Evolutionary conservation across 202 grass and related monocot genomes (phyloP).

Genomic region (Zoysia matrella): DNA sequence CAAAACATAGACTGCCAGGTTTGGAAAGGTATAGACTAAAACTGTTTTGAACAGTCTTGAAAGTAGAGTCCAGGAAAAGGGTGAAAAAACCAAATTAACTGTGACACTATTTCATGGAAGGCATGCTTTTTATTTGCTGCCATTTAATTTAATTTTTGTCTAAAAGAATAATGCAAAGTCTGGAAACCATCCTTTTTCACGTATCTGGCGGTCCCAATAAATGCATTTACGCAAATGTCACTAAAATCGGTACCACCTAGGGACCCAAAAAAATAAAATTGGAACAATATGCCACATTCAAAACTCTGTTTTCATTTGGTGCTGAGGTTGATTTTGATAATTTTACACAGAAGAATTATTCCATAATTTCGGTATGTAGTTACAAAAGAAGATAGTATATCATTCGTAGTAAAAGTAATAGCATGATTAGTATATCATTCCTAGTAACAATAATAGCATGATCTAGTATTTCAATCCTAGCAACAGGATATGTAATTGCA

Average conservation of each 20-base stretch:
- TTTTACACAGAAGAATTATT: background rate
- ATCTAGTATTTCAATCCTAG: background rate
- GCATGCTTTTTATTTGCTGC: background rate
- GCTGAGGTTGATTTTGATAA: background rate
- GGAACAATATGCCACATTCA: background rate
- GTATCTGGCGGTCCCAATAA: background rate
- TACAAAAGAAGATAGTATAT: too few species aligned
- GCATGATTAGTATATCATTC: background rate
- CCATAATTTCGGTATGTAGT: background rate
- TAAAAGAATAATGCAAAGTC: background rate
- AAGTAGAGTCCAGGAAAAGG: background rate
- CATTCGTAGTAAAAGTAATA: too few species aligned
- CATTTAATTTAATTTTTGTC: background rate
- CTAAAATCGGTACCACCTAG: background rate
- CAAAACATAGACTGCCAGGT: background rate
- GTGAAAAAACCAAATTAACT: background rate
- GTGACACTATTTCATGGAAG: background rate
- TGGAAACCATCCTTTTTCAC: background rate
- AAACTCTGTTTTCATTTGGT: conserved; percentile 1
- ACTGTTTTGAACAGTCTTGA: background rate
- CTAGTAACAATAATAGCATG: background rate
- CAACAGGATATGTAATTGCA: background rate
- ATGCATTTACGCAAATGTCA: background rate
- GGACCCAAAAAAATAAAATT: background rate
- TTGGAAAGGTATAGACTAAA: background rate